A percentile compares a stretch with the other conserved stretches of the same genome.
phyloP scores from a whole-genome alignment of 2,329 filamentous ascomycete genomes.

The Paracoccidioides lutzii region DNA sequence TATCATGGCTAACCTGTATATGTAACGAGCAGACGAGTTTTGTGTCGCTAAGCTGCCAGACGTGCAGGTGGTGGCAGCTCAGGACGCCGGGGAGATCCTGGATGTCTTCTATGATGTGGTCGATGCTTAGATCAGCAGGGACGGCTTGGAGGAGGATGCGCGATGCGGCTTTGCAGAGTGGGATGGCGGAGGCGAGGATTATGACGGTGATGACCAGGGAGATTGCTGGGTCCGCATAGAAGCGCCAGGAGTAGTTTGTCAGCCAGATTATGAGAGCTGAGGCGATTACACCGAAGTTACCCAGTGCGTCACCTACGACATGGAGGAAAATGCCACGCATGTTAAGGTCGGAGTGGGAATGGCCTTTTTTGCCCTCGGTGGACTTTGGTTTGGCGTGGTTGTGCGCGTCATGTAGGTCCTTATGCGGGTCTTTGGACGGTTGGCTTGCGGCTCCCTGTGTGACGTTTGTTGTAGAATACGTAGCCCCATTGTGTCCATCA shows the following conservation, averaged over 20 bases:
- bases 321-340: constrained; percentile 68
- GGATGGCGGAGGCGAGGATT: constrained; percentile 43
- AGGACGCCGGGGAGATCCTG: constrained; percentile 70
- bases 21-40: constrained; percentile 90
- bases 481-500: constrained; percentile 28
- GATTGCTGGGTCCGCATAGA: constrained; percentile 81
- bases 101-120: constrained; percentile 88
- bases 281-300: constrained; percentile 36
- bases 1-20: constrained; percentile 80
- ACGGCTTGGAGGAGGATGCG: constrained; percentile 91
- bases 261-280: constrained; percentile 85
- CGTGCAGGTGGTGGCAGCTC: constrained; percentile 88
- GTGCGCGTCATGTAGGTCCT: constrained; percentile 52
- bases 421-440: constrained; percentile 10
- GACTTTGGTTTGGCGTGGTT: constrained; percentile 64
- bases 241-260: constrained; percentile 65
- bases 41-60: constrained; percentile 94
- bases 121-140: constrained; percentile 72
- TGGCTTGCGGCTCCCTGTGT: constrained; percentile 7
- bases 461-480: constrained; percentile 22
- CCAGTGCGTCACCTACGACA: constrained; percentile 39
- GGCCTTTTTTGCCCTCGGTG: constrained; percentile 42
- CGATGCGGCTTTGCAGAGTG: constrained; percentile 39
- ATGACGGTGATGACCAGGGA: constrained; percentile 85
- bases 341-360: constrained; percentile 57